Percentiles rank a stretch among this genome's conserved stretches.
Evolutionary conservation across 345 rosid species (phyloP).

Genomic region (Orychophragmus violaceus): DNA sequence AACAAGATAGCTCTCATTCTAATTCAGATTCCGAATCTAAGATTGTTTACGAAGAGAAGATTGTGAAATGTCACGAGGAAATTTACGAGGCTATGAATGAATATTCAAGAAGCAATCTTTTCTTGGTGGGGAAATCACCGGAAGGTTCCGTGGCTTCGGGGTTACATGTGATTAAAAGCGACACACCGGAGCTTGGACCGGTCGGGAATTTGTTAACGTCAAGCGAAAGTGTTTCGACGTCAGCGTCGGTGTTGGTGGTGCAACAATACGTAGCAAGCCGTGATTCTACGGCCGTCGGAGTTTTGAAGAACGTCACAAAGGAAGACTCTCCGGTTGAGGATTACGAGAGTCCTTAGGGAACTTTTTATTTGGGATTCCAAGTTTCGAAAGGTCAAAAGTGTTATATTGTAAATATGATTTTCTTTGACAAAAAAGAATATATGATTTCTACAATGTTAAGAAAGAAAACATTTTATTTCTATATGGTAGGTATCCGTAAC

Average conservation of each 20-base stretch:
- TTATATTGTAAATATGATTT: slow-evolving; percentile 5
- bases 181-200: slow-evolving; percentile 31
- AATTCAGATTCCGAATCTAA: not conserved
- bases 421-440: not conserved
- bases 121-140: slow-evolving; percentile 53
- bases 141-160: slow-evolving; percentile 35
- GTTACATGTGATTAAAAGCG: slow-evolving; percentile 20
- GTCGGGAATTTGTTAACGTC: slow-evolving; percentile 32
- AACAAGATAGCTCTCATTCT: slow-evolving; percentile 18
- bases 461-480: not conserved
- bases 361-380: not conserved
- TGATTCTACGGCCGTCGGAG: not conserved
- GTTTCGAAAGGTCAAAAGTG: not conserved
- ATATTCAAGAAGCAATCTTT: slow-evolving; percentile 37
- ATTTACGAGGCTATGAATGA: slow-evolving; percentile 28
- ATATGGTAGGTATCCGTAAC: not conserved
- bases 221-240: slow-evolving; percentile 37
- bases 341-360: slow-evolving; percentile 1
- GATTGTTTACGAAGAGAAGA: slow-evolving; percentile 41
- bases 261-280: slow-evolving; percentile 35
- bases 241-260: slow-evolving; percentile 48
- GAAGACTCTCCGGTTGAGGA: slow-evolving; percentile 9
- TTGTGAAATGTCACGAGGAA: slow-evolving; percentile 33
- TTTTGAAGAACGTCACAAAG: not conserved
- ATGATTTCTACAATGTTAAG: not conserved